Base-by-base conservation (phyloP, 768 basidiomycete species). In the Lyophyllum shimeji region DNA sequence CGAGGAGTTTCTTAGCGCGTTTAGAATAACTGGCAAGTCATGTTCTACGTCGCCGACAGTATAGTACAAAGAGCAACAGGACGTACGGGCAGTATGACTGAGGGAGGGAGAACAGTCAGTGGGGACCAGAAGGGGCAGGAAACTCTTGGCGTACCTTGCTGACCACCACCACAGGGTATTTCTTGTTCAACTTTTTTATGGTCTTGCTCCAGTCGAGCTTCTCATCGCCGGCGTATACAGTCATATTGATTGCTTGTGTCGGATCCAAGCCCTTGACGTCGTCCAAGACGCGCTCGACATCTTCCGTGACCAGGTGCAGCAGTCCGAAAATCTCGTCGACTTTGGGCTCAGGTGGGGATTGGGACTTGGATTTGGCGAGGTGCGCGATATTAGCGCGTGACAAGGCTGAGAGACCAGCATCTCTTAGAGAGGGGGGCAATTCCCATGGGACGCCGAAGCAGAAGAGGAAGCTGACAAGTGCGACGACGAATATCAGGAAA, bases 1-100 rank as follows among this genome's bases (percentile, higher is more conserved):
- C 75, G 3, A 93, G 75, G 6, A 93, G 75, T n/a, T 72, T 70
- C 63, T 89, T 90, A 13, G 86, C 84, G 39, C 74, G 69, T 58
- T 71, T 71, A 3, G 87, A 90, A 64, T 77, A 87, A 42, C 85
- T 88, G 21, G 7, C 54, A 18, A 65, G 37, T 52, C 43, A 58
- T 34, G 44, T 9, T 12, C 29, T 44, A 47, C 53, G 46, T 53
- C 11, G 20, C n/a, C 23, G n/a, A 24, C n/a, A 21, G 15, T 5
- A 17, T 45, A 39, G 7, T 17, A 31, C 27, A 18, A 17, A 18
- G 17, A 43, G 23, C 12, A n/a, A 48, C 15, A 3, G 24, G n/a
- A 54, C 58, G 21, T 66, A 91, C 89, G 82, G 83, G 80, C 91
- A 93, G 64, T 85, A 88, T 21, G 87, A 82, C 87, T 89, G 49